These are phyloP conservation scores for Solanum hybrid DNA, from an alignment of 305 asterid species.

Conservation along the genomic window DNA sequence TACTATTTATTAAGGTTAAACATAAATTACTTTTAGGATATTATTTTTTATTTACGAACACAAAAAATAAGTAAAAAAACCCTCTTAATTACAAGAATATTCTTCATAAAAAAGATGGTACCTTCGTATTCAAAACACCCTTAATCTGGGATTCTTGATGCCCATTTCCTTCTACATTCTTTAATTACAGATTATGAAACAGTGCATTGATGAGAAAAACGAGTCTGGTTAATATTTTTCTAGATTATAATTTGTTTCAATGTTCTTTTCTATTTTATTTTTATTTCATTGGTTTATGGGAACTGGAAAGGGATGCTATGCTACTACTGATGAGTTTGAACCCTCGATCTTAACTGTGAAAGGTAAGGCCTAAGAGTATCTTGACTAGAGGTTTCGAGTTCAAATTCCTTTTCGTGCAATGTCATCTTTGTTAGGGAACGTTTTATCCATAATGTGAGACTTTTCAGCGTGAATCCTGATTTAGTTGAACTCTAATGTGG, in stretches of 20 bases:
- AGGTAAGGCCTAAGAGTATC: background rate
- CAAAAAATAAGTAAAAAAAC: background rate
- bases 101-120: background rate
- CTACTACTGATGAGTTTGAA: background rate
- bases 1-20: too few relatives aligned
- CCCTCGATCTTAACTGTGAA: background rate
- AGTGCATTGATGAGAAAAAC: background rate
- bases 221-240: background rate
- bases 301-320: background rate
- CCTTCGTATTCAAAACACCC: background rate
- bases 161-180: background rate
- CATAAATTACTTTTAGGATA: too few relatives aligned
- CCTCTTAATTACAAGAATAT: background rate
- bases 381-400: background rate
- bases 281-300: background rate
- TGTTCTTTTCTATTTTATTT: background rate
- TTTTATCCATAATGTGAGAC: too few relatives aligned
- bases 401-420: too few relatives aligned
- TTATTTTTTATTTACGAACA: too few relatives aligned
- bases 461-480: too few relatives aligned
- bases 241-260: background rate
- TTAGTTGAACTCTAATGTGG: background rate
- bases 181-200: background rate
- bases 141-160: background rate
- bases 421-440: too few relatives aligned